Base-by-base conservation (phyloP, 306 rosid genomes). In the Macrotyloma uniflorum region DNA sequence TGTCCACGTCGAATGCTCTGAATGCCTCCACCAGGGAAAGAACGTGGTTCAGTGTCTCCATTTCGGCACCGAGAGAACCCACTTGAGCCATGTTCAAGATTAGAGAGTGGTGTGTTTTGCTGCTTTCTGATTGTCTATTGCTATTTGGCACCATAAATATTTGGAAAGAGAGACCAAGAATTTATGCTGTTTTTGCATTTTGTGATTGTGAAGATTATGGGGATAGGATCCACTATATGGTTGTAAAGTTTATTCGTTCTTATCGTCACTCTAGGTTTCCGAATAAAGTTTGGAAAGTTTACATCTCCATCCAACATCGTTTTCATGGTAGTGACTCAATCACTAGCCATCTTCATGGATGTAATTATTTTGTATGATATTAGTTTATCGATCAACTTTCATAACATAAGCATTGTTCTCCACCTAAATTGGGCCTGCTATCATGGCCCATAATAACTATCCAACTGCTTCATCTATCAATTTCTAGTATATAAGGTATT, bases 1-100 rank as follows among this genome's bases (percentile, higher is more conserved):
- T 90, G 90, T 93, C 92, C 0, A 65, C 80, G 8, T 93, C 96
- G 38, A 93, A 93, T 2, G 96, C 93, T 74, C 80, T 63, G 70
- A 90, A 90, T 5, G 94, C 89, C 73, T 90, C 90, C 54, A 88
- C 73, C 0, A 93, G 86, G 14, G 88, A 67, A 0, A 79, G 55
- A 13, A 89, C 88, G 14, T 89, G 90, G 28, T 82, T 79, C 26
- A 90, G 81, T 40, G 90, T 45, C 80, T 93, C 98, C 3, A 74
- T 85, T 77, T 90, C 90, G 3, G 84, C 72, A 12, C 85, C 80
- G n/a, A 90, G 78, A 33, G 82, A 51, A 14, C 75, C 78, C 2
- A 23, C n/a, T 79, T 83, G 90, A 84, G 91, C 87, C 92, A 76
- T 81, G 11, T 0, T 15, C 11, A 32, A 26, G 22, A 35, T 57